Conservation (phyloP, 2,329 filamentous ascomycete genomes). For the Hymenoscyphus albidus region DNA sequence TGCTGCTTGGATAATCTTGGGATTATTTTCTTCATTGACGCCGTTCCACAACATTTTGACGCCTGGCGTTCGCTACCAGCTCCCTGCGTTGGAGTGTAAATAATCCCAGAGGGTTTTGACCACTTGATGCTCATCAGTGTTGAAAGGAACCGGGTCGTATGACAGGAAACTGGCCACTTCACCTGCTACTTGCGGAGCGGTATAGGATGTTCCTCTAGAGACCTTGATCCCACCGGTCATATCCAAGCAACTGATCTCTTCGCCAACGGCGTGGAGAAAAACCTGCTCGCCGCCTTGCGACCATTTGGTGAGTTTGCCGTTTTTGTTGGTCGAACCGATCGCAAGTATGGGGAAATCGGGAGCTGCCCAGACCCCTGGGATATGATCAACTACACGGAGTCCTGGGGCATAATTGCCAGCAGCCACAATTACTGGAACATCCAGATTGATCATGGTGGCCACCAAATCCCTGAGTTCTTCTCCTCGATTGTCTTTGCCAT, state of each 20-base stretch:
- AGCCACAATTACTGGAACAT: not conserved
- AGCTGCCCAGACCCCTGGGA: not conserved
- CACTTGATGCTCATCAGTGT: not conserved
- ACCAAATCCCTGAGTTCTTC: not conserved
- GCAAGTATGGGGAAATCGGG: not conserved
- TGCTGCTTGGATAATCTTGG: not conserved
- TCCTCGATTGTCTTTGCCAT: not conserved
- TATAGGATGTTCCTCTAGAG: not conserved
- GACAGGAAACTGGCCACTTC: conserved; percentile 1
- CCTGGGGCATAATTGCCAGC: not conserved
- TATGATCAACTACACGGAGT: not conserved
- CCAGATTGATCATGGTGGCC: not conserved
- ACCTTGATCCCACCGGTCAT: not conserved
- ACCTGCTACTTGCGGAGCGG: not conserved
- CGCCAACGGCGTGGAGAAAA: not conserved
- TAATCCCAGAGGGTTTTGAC: not conserved
- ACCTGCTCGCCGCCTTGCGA: not conserved
- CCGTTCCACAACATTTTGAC: not conserved
- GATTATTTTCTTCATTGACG: not conserved
- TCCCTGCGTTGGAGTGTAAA: not conserved
- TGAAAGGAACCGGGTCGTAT: conserved; percentile 1
- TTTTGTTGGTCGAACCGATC: not conserved
- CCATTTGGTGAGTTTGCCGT: not conserved
- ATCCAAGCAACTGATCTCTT: not conserved
- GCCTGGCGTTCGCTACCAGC: not conserved